phyloP scores from a whole-genome alignment of 2,329 filamentous ascomycete species.

The Sporothrix phasma region DNA sequence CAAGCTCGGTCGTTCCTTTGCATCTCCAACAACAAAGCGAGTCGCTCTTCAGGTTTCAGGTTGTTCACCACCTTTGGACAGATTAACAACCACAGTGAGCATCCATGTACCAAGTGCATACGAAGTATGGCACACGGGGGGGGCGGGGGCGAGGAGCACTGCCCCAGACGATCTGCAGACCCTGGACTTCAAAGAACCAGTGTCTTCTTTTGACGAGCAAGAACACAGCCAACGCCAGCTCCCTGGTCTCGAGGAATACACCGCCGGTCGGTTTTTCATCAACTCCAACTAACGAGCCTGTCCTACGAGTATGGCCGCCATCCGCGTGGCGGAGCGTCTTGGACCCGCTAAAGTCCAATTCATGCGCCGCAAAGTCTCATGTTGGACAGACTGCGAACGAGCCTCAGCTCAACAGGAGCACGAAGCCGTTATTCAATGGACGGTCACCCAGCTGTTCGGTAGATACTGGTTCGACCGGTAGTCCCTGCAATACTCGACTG shows the following conservation, averaged over 20 bases:
- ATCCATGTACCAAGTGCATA: neutral
- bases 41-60: no score
- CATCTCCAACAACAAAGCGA: no score
- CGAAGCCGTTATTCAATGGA: neutral
- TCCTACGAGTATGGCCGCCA: neutral
- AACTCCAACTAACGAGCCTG: neutral
- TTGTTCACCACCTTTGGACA: neutral
- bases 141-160: neutral
- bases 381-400: neutral
- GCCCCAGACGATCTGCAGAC: constrained; percentile 3
- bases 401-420: neutral
- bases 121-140: no score
- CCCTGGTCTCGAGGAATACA: neutral
- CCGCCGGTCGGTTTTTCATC: no score
- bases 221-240: neutral
- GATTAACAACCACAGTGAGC: neutral
- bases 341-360: neutral
- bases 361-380: neutral
- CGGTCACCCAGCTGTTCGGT: no score
- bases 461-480: neutral
- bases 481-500: no score
- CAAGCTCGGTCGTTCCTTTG: no score
- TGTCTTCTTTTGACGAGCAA: neutral
- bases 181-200: neutral
- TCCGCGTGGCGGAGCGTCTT: constrained; percentile 2